These are phyloP conservation scores for Trichosporon asahii DNA, from an alignment of 1,284 basidiomycete genomes.

Conservation along the genomic window DNA sequence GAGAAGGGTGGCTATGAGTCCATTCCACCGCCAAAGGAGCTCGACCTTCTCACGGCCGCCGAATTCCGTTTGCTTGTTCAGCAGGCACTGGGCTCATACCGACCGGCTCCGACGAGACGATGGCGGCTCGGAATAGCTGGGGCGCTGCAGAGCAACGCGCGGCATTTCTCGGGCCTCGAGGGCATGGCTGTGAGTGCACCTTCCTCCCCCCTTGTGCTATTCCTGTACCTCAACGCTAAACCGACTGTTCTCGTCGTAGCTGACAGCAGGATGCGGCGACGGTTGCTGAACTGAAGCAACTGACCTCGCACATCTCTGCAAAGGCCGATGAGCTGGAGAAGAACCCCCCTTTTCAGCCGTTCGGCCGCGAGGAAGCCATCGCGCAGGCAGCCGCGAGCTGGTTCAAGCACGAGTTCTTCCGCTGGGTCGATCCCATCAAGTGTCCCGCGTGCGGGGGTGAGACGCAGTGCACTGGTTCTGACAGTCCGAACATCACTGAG, in stretches of 20 bases:
- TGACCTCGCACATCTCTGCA: neutral
- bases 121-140: neutral
- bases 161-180: neutral
- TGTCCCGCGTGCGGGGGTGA: conserved; percentile 46
- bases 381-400: conserved; percentile 52
- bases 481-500: conserved; percentile 39
- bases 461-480: conserved; percentile 30
- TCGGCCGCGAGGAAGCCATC: conserved; percentile 35
- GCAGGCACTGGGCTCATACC: neutral
- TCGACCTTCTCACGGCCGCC: neutral
- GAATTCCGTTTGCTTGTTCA: neutral
- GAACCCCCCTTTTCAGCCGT: conserved; percentile 31
- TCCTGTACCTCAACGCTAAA: no score
- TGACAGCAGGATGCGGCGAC: neutral
- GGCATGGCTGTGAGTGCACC: neutral
- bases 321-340: neutral
- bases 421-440: conserved; percentile 54
- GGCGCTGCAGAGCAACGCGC: neutral
- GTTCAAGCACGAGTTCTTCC: conserved; percentile 54
- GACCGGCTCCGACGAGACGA: neutral
- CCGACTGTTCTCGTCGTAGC: no score
- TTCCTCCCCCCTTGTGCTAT: neutral
- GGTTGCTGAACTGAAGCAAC: neutral
- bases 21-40: neutral
- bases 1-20: neutral